Evolutionary conservation across 2,329 filamentous ascomycete species (phyloP).

Genomic region (Acephala macrosclerotiorum): DNA sequence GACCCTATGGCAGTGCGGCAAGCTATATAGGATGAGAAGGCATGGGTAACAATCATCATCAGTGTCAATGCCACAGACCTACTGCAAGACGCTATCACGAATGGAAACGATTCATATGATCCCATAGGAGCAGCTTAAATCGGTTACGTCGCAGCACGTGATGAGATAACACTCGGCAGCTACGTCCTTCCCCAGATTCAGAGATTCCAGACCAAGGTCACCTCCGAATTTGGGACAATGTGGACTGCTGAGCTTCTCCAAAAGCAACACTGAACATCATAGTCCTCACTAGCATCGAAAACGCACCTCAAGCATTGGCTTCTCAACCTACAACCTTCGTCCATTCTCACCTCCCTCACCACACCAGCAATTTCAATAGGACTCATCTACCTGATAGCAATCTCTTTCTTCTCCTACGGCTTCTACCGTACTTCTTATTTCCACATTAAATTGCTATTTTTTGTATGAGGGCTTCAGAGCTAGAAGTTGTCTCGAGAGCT

Average conservation of each 20-base stretch:
- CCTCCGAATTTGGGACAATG: slow-evolving; percentile 28
- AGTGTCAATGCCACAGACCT: slow-evolving; percentile 67
- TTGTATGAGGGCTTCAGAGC: too few species aligned
- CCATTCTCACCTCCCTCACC: slow-evolving; percentile 62
- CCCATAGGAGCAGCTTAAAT: slow-evolving; percentile 65
- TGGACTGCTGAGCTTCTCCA: slow-evolving; percentile 46
- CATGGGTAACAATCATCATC: slow-evolving; percentile 68
- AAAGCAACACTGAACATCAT: slow-evolving; percentile 40
- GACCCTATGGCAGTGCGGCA: slow-evolving; percentile 63
- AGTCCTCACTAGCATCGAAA: slow-evolving; percentile 51
- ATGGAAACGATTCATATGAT: slow-evolving; percentile 65
- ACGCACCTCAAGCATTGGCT: slow-evolving; percentile 62
- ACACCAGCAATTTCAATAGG: slow-evolving; percentile 68
- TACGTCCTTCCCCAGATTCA: slow-evolving; percentile 56
- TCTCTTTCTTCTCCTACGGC: slow-evolving; percentile 70
- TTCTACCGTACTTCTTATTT: slow-evolving; percentile 54
- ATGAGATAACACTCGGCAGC: slow-evolving; percentile 59
- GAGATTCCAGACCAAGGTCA: slow-evolving; percentile 21
- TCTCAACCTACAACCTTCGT: slow-evolving; percentile 62
- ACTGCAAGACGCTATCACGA: slow-evolving; percentile 60
- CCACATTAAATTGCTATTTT: too few species aligned
- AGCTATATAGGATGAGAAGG: slow-evolving; percentile 64
- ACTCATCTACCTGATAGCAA: slow-evolving; percentile 71
- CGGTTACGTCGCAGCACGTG: slow-evolving; percentile 60
- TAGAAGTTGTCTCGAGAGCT: too few species aligned